Base-by-base conservation (phyloP, 805 yeast genomes). In the Candida tallmaniae region DNA sequence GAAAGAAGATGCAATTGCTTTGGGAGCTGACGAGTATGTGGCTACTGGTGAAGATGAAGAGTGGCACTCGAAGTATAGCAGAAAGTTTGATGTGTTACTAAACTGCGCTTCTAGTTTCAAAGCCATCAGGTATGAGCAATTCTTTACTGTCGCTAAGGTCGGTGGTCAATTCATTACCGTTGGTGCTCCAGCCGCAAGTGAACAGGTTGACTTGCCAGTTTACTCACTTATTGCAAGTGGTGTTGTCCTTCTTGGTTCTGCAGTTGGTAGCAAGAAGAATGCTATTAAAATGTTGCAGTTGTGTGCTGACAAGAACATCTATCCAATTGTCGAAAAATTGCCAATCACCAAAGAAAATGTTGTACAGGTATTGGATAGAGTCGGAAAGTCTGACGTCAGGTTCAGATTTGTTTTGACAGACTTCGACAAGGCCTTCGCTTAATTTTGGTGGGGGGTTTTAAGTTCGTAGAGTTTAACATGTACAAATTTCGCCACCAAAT, bases 391-490 rank as follows among this genome's bases (percentile, higher is more conserved):
- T 30, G 63, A 58, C 14, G 68, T 58, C 31, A 56, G 58, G 35
- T 67, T 62, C 56, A 72, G 87, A 63, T 75, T 74, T 49, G 80
- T 79, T 5, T 60, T 80, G 42, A 69, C 73, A 32, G 77, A 74
- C 15, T 76, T 61, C 52, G 74, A 77, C 46, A 60, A 72, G 15
- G 18, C 20, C 15, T 27, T 27, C 12, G 29, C 13, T 14, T 27
- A 27, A 23, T 9, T 13, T 20, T 20, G 10, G 10, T n/a, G n/a
- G n/a, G n/a, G n/a, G n/a, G n/a, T n/a, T n/a, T n/a, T n/a, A n/a
- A n/a, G n/a, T n/a, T n/a, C n/a, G n/a, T n/a, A n/a, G n/a, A n/a
- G n/a, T n/a, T n/a, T n/a, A n/a, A n/a, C n/a, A n/a, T n/a, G n/a
- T n/a, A n/a, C n/a, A n/a, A n/a, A n/a, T n/a, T n/a, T n/a, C n/a